Percentiles rank a stretch among this genome's conserved stretches.
Conservation (phyloP, 768 basidiomycete species). For the Auriscalpium orientale region DNA sequence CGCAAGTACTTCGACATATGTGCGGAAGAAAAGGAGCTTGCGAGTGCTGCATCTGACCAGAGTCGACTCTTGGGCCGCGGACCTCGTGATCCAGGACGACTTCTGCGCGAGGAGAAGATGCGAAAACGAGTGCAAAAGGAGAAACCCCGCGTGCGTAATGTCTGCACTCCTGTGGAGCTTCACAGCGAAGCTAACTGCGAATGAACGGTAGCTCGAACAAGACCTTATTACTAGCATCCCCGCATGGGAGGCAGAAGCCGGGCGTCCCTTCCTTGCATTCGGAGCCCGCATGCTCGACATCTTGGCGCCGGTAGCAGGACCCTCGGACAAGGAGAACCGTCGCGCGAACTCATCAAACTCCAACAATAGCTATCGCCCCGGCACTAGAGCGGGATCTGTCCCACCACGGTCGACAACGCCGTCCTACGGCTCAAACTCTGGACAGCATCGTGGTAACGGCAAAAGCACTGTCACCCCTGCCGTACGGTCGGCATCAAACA, state of each 20-base stretch:
- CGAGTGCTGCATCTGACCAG: slow-evolving; percentile 73
- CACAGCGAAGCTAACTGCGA: too few relatives aligned
- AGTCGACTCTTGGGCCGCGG: slow-evolving; percentile 75
- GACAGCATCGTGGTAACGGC: slow-evolving; percentile 21
- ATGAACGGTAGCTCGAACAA: slow-evolving; percentile 63
- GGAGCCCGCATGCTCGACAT: slow-evolving; percentile 76
- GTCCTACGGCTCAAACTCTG: slow-evolving; percentile 24
- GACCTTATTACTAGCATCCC: slow-evolving; percentile 76
- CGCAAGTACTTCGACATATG: slow-evolving; percentile 89
- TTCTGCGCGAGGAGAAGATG: slow-evolving; percentile 95
- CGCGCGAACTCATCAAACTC: slow-evolving; percentile 14
- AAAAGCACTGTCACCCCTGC: slow-evolving; percentile 55
- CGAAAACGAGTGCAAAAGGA: slow-evolving; percentile 87
- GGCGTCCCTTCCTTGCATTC: slow-evolving; percentile 73
- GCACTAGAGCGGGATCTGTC: slow-evolving; percentile 43
- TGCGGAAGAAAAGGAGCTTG: slow-evolving; percentile 83
- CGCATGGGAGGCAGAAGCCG: slow-evolving; percentile 75
- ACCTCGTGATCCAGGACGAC: slow-evolving; percentile 72
- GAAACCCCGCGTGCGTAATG: slow-evolving; percentile 73
- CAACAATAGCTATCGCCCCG: not conserved
- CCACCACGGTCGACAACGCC: slow-evolving; percentile 59
- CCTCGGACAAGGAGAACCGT: slow-evolving; percentile 74
- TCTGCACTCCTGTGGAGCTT: too few relatives aligned
- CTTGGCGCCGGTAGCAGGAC: slow-evolving; percentile 58
- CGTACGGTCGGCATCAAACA: slow-evolving; percentile 45